Evolutionary conservation across 805 yeast species (phyloP).

Genomic region (Scheffersomyces coipomensis): DNA sequence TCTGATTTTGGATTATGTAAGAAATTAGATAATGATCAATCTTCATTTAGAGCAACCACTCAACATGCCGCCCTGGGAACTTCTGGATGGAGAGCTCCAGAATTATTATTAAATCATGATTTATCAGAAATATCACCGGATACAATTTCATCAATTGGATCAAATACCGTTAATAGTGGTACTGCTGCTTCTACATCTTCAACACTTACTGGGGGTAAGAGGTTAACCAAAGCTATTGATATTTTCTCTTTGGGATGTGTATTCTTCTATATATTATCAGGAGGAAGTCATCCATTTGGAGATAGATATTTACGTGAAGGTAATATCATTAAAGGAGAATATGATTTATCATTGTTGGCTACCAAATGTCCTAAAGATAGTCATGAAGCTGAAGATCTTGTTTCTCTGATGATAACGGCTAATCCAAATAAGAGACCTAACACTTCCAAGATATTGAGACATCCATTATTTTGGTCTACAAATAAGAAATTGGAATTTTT

Average conservation of each 20-base stretch:
- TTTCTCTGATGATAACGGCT: conserved; percentile 64
- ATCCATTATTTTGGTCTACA: conserved; percentile 85
- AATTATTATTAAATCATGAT: conserved; percentile 50
- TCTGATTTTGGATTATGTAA: conserved; percentile 97
- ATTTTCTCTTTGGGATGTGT: conserved; percentile 95
- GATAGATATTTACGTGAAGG: conserved; percentile 84
- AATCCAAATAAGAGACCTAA: conserved; percentile 74
- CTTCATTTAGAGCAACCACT: conserved; percentile 89
- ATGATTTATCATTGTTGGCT: conserved; percentile 48
- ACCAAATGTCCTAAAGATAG: conserved; percentile 39
- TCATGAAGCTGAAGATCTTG: conserved; percentile 70
- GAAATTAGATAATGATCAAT: conserved; percentile 86
- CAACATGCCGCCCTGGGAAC: conserved; percentile 91
- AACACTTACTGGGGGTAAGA: conserved; percentile 30
- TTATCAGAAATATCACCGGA: conserved; percentile 38
- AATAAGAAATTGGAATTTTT: conserved; percentile 79
- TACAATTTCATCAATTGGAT: conserved; percentile 26
- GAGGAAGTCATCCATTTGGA: conserved; percentile 95
- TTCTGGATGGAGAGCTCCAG: conserved; percentile 99
- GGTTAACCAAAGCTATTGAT: conserved; percentile 87
- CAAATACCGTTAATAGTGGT: conserved; percentile 8
- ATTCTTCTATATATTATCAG: conserved; percentile 78
- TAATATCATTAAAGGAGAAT: conserved; percentile 72
- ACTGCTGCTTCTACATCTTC: conserved; percentile 7
- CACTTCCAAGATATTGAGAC: conserved; percentile 64